Percentiles rank a stretch among this genome's conserved stretches.
These are phyloP conservation scores for Pyricularia sp. DNA, from an alignment of 2,329 filamentous ascomycete genomes.

Conservation along the genomic window DNA sequence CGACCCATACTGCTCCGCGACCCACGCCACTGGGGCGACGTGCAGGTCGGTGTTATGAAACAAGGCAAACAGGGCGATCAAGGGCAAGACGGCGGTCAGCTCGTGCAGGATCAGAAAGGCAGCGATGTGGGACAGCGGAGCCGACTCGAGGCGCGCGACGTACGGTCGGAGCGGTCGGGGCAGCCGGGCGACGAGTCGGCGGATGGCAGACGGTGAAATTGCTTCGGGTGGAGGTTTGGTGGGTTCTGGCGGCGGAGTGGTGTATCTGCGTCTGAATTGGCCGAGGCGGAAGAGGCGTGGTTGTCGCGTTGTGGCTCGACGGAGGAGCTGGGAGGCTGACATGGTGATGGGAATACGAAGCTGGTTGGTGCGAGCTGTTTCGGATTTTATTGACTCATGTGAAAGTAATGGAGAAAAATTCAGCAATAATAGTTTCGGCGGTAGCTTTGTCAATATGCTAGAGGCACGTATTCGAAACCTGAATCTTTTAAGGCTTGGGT, in stretches of 20 bases:
- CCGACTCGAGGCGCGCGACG: constrained; percentile 55
- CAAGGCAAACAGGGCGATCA: constrained; percentile 57
- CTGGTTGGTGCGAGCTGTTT: background rate
- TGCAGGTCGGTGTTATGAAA: constrained; percentile 67
- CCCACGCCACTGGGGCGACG: constrained; percentile 39
- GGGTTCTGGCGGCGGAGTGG: background rate
- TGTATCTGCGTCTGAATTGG: background rate
- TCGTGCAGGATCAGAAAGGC: constrained; percentile 89
- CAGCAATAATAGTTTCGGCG: background rate
- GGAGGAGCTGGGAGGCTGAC: background rate
- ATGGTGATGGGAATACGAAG: background rate
- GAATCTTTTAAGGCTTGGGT: background rate
- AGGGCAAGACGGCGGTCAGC: constrained; percentile 70
- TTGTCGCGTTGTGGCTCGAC: background rate
- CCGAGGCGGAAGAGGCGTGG: background rate
- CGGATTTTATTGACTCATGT: no score
- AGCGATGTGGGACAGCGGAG: constrained; percentile 69
- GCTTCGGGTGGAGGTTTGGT: background rate
- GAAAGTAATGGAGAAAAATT: no score
- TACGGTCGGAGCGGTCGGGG: constrained; percentile 57
- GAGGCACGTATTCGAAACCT: background rate
- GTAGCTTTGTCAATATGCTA: background rate
- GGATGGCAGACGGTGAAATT: constrained; percentile 19
- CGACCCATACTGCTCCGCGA: constrained; percentile 34
- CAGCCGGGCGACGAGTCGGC: constrained; percentile 36